phyloP scores from a whole-genome alignment of 2,329 filamentous ascomycete genomes.

The Biscogniauxia marginata region DNA sequence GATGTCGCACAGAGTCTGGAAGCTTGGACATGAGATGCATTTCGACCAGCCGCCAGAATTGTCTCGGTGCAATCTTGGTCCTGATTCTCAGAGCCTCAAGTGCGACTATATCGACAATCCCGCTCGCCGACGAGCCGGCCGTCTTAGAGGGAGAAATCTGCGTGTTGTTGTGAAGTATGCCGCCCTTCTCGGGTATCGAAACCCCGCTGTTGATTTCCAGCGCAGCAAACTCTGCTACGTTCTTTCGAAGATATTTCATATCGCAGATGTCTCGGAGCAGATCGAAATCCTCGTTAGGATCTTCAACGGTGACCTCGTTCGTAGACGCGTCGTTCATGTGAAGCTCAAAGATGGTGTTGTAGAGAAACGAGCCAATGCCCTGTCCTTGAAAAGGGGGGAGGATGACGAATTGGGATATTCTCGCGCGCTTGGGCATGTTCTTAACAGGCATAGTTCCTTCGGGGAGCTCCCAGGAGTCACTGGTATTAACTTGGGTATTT shows the following conservation, averaged over 20 bases:
- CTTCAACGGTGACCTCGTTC: constrained; percentile 86
- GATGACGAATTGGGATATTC: constrained; percentile 92
- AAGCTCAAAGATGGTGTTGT: constrained; percentile 72
- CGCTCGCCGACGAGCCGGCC: constrained; percentile 31
- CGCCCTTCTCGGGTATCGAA: constrained; percentile 47
- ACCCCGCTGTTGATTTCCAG: constrained; percentile 55
- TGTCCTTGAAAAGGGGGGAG: constrained; percentile 81
- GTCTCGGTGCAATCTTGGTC: constrained; percentile 72
- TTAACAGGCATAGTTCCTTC: constrained; percentile 46
- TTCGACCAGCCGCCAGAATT: constrained; percentile 73
- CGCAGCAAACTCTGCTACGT: constrained; percentile 54
- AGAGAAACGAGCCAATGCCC: constrained; percentile 78
- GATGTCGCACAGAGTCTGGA: constrained; percentile 54
- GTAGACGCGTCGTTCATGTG: constrained; percentile 68
- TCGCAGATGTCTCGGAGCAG: constrained; percentile 76
- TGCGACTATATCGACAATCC: constrained; percentile 56
- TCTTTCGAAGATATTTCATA: constrained; percentile 59
- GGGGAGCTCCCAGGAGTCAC: constrained; percentile 44
- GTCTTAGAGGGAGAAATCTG: constrained; percentile 24
- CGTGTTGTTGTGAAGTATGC: constrained; percentile 28
- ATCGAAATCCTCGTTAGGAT: constrained; percentile 86
- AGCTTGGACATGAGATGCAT: constrained; percentile 69
- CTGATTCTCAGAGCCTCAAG: constrained; percentile 57
- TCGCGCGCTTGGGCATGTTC: constrained; percentile 70
- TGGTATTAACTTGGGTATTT: constrained; percentile 14